Evolutionary conservation across 2,329 filamentous ascomycete genomes (phyloP).

Genomic region (Xylariaceae sp.): DNA sequence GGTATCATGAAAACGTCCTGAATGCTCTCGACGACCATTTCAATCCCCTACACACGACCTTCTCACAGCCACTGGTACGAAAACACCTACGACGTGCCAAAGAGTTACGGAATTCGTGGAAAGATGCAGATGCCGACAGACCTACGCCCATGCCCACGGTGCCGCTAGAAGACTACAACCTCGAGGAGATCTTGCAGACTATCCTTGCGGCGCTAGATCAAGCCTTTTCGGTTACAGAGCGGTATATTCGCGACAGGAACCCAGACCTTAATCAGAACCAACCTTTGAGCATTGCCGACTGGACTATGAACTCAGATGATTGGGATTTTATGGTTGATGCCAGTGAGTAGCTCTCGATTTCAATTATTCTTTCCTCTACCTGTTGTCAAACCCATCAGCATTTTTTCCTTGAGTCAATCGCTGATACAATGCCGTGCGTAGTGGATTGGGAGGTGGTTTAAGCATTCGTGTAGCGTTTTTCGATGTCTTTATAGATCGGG

Average conservation of each 20-base stretch:
- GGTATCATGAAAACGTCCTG: conserved; percentile 68
- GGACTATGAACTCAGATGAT: conserved; percentile 36
- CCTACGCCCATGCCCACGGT: conserved; percentile 19
- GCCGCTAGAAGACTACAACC: conserved; percentile 56
- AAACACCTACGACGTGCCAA: conserved; percentile 62
- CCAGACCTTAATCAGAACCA: conserved; percentile 5
- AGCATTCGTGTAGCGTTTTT: too few species aligned
- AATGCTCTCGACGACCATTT: conserved; percentile 52
- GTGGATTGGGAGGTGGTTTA: too few species aligned
- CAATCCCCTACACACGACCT: conserved; percentile 52
- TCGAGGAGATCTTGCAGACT: conserved; percentile 54
- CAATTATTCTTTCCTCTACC: too few species aligned
- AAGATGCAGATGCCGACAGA: conserved; percentile 54
- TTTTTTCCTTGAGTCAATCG: too few species aligned
- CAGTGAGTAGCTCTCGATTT: conserved; percentile 48
- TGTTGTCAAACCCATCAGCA: too few species aligned
- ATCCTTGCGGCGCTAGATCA: conserved; percentile 58
- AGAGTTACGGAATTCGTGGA: conserved; percentile 69
- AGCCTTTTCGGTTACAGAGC: conserved; percentile 50
- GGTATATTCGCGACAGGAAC: conserved; percentile 35
- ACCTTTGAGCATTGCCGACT: conserved; percentile 17
- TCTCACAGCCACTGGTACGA: conserved; percentile 54
- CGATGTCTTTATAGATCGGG: too few species aligned
- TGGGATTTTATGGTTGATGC: conserved; percentile 58
- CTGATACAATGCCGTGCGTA: too few species aligned